Conservation (phyloP, 805 yeast species). For the Yarrowia sp. region DNA sequence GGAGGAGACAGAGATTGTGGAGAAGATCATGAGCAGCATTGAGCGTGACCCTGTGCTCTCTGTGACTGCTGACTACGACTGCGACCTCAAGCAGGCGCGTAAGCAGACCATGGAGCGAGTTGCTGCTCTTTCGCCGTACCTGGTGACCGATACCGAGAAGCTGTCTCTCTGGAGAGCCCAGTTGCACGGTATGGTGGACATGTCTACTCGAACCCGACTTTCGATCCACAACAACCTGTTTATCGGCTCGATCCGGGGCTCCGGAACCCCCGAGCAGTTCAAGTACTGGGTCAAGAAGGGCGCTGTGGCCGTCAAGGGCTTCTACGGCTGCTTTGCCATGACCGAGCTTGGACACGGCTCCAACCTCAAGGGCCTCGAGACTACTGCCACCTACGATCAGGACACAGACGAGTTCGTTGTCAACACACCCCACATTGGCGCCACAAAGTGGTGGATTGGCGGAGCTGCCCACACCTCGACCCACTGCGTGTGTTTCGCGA, state of each 20-base stretch:
- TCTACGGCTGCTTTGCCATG: conserved; percentile 87
- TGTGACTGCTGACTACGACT: conserved; percentile 47
- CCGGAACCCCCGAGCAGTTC: conserved; percentile 80
- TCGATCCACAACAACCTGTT: conserved; percentile 88
- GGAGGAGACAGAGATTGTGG: conserved; percentile 43
- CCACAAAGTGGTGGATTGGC: conserved; percentile 98
- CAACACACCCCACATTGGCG: conserved; percentile 85
- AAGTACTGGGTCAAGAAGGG: conserved; percentile 72
- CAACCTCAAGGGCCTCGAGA: conserved; percentile 89
- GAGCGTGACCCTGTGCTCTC: conserved; percentile 56
- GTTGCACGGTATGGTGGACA: conserved; percentile 50
- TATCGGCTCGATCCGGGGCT: conserved; percentile 74
- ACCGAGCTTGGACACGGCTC: conserved; percentile 92
- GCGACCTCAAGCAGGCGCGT: conserved; percentile 43
- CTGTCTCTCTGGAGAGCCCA: conserved; percentile 33
- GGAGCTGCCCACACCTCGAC: conserved; percentile 97
- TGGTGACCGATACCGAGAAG: conserved; percentile 33
- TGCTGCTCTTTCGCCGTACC: conserved; percentile 32
- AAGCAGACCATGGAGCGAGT: conserved; percentile 39
- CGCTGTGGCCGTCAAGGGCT: conserved; percentile 38
- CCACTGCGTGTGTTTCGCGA: conserved; percentile 77
- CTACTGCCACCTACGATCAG: conserved; percentile 78
- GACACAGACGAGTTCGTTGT: conserved; percentile 64
- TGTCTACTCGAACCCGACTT: conserved; percentile 72
- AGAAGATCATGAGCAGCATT: conserved; percentile 44